phyloP scores from a whole-genome alignment of 257 asterid species.

The Solanum chiquidenum region DNA sequence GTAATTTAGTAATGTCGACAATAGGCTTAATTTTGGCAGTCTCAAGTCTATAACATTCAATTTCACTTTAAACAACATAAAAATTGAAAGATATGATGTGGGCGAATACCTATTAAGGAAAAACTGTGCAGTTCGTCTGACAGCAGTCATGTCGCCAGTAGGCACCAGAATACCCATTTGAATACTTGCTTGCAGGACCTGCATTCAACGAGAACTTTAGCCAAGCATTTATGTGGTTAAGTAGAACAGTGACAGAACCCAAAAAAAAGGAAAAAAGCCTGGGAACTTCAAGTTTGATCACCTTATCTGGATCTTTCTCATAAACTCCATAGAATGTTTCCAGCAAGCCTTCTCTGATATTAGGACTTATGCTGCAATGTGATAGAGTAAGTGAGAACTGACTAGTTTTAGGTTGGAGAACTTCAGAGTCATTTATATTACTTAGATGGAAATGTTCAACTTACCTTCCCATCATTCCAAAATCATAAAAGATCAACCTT shows the following conservation, averaged over 20 bases:
- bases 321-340: slow-evolving; percentile 89
- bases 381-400: background rate
- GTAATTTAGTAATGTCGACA: background rate
- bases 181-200: slow-evolving; percentile 84
- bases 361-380: slow-evolving; percentile 70
- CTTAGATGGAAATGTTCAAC: background rate
- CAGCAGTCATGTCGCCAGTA: slow-evolving; percentile 91
- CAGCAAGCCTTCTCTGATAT: slow-evolving; percentile 78
- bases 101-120: slow-evolving; percentile 68
- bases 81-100: background rate
- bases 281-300: slow-evolving; percentile 7
- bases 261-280: background rate
- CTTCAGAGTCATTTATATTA: background rate
- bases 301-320: slow-evolving; percentile 88
- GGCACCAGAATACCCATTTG: slow-evolving; percentile 95
- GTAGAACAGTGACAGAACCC: background rate
- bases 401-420: background rate
- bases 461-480: slow-evolving; percentile 97
- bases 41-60: background rate
- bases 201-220: slow-evolving; percentile 5
- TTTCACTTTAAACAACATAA: background rate
- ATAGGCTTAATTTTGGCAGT: background rate
- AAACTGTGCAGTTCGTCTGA: slow-evolving; percentile 82
- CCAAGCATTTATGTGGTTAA: background rate
- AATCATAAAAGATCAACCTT: slow-evolving; percentile 80